Conservation (phyloP, 345 rosid genomes). For the Lepidium africanum region DNA sequence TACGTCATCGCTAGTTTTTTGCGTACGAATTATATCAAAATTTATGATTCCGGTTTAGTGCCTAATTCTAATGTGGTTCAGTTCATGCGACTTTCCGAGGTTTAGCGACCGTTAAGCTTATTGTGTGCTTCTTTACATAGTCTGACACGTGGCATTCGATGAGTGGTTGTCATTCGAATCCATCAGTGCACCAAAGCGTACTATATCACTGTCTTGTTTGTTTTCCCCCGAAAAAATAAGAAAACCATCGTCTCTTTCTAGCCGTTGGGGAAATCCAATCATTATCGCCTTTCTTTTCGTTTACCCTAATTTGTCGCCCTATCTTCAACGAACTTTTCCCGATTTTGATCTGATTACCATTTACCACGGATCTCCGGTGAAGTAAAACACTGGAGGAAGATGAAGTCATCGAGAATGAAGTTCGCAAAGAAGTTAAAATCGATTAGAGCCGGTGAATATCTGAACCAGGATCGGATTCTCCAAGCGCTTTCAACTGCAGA, state of each 20-base stretch:
- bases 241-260: slow-evolving; percentile 36
- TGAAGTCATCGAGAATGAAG: slow-evolving; percentile 77
- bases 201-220: neutral
- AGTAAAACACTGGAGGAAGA: slow-evolving; percentile 16
- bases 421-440: slow-evolving; percentile 60
- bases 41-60: neutral
- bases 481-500: slow-evolving; percentile 47
- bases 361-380: neutral
- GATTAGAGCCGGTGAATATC: slow-evolving; percentile 48
- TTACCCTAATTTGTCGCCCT: slow-evolving; percentile 2
- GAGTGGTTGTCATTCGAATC: neutral
- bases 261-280: slow-evolving; percentile 54
- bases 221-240: slow-evolving; percentile 22
- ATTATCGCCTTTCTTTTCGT: neutral
- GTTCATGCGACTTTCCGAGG: too few relatives aligned
- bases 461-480: slow-evolving; percentile 64
- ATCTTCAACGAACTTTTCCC: neutral
- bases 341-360: neutral
- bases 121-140: neutral
- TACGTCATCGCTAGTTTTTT: neutral
- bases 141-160: neutral
- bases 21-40: neutral
- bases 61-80: neutral
- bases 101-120: neutral
- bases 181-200: neutral